Base-by-base conservation (phyloP, 202 grass and related monocot species). In the Brachypodium distachyon region DNA sequence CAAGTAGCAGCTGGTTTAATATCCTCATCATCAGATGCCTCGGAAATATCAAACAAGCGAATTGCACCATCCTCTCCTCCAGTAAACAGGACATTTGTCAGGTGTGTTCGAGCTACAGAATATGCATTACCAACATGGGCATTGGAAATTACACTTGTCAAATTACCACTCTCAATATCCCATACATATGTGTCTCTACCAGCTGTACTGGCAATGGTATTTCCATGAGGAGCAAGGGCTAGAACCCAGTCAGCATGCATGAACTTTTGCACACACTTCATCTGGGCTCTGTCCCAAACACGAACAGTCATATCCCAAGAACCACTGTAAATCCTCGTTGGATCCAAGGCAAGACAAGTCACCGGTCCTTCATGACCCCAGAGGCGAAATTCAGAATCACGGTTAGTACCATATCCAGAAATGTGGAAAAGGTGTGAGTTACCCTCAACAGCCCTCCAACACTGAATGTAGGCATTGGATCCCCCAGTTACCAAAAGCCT, bases 351-450 rank as follows among this genome's bases (percentile, higher is more conserved):
- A 69, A 98, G 89, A 83, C 95, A 94, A 74, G 95, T 94, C 32
- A 98, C 79, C 36, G 95, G 95, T n/a, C 95, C 95, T 87, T 98
- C 91, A 82, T 98, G 89, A 14, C 91, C 95, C 91, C 91, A 92
- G 8, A 94, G 90, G 53, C 95, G 86, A 85, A 81, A 86, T 40
- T 86, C 89, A 17, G 51, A 80, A 82, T 82, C 90, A 47, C 79
- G 80, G 68, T 86, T 68, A 37, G 40, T 60, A 73, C 26, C 49
- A 61, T 44, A 80, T 27, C 86, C 82, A 22, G 81, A 72, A 22
- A 94, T 78, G 57, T 86, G 74, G 77, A 97, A 97, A 31, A 90
- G 67, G 52, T 75, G 68, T 13, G 77, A 69, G 69, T 88, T 58
- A 28, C 91, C 94, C 61, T 97, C 91, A 64, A 83, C 12, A 61